Conservation (phyloP, 2,329 filamentous ascomycete genomes). For the Dactylellina leptospora region DNA sequence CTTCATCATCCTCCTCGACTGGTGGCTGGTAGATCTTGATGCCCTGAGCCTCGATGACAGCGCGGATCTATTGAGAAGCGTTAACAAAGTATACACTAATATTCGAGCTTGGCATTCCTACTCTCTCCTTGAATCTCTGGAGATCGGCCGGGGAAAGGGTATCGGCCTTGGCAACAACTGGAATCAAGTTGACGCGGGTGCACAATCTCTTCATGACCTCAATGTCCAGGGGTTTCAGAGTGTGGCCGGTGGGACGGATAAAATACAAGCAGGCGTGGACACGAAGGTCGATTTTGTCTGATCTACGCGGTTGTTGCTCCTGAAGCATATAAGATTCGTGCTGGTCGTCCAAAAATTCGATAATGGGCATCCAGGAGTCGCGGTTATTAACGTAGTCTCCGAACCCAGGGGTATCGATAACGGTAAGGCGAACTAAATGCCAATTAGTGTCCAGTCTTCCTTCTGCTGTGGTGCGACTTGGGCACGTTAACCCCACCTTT, state of each 20-base stretch:
- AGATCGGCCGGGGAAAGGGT: slow-evolving; percentile 93
- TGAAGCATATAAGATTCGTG: slow-evolving; percentile 99
- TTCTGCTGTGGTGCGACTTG: too few species aligned
- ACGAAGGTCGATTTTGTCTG: slow-evolving; percentile 98
- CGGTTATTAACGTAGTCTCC: slow-evolving; percentile 99
- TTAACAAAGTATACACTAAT: not conserved
- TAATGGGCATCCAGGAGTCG: slow-evolving; percentile 99
- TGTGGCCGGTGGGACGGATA: slow-evolving; percentile 97
- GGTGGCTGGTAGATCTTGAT: slow-evolving; percentile 99
- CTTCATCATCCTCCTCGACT: slow-evolving; percentile 96
- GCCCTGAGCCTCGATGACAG: slow-evolving; percentile 95
- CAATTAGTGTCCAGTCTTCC: too few species aligned
- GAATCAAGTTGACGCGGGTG: slow-evolving; percentile 97
- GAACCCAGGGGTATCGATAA: slow-evolving; percentile 98
- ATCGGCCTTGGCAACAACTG: slow-evolving; percentile 98
- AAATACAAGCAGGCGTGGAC: slow-evolving; percentile 99
- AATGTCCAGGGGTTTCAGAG: slow-evolving; percentile 96
- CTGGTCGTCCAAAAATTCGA: slow-evolving; percentile 99
- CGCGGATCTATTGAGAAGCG: slow-evolving; percentile 74
- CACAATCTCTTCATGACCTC: slow-evolving; percentile 99
- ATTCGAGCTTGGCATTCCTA: slow-evolving; percentile 63
- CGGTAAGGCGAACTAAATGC: slow-evolving; percentile 89
- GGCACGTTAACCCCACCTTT: slow-evolving; percentile 82
- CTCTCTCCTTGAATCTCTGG: slow-evolving; percentile 92
- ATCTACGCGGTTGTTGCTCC: slow-evolving; percentile 97